Evolutionary conservation across 176 grass and related monocot genomes (phyloP).

Genomic region (sorghum (Sorghum bicolor)): DNA sequence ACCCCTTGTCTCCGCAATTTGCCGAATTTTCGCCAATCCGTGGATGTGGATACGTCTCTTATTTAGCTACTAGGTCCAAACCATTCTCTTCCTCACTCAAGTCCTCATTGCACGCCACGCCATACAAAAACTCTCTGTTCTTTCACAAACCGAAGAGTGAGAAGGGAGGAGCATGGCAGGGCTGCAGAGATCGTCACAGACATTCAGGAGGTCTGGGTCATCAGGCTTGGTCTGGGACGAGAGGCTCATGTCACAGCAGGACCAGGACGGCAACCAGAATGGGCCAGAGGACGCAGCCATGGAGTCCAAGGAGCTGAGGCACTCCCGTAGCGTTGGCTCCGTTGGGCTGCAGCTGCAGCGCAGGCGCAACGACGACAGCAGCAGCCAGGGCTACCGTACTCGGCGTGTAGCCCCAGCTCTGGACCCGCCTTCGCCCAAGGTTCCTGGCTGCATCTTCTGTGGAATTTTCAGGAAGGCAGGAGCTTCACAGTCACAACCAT

Average conservation of each 20-base stretch:
- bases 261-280: conserved; percentile 26
- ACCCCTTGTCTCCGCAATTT: not conserved
- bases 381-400: conserved; percentile 20
- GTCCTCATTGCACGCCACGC: conserved; percentile 8
- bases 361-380: not conserved
- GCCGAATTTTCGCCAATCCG: not conserved
- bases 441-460: conserved; percentile 53
- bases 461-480: conserved; percentile 38
- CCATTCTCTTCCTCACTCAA: not conserved
- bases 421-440: conserved; percentile 51
- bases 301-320: conserved; percentile 44
- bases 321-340: conserved; percentile 43
- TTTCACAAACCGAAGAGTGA: conserved; percentile 4
- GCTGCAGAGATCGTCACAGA: conserved; percentile 56
- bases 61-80: not conserved
- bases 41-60: conserved; percentile 19
- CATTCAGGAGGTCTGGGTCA: conserved; percentile 67
- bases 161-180: conserved; percentile 32
- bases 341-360: not conserved
- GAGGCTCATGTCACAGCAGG: conserved; percentile 37
- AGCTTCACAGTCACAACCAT: not conserved
- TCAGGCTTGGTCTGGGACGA: conserved; percentile 78
- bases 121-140: not conserved
- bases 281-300: conserved; percentile 15
- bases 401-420: conserved; percentile 14